Base-by-base conservation (phyloP, 768 basidiomycete genomes). In the Myochromella boudieri region DNA sequence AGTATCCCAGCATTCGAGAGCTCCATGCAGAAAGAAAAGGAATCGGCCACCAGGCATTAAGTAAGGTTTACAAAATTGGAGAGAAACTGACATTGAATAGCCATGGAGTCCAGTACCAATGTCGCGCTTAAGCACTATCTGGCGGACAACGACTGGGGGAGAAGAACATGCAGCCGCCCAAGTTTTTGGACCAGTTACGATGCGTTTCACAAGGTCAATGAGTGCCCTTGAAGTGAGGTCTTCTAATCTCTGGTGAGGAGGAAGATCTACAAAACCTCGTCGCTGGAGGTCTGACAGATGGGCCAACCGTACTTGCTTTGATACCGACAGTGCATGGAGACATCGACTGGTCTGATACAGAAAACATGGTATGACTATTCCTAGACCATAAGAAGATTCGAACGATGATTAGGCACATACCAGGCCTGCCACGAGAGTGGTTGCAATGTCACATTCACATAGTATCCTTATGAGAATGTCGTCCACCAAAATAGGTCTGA, bases 241-340 rank as follows among this genome's bases (percentile, higher is more conserved):
- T 9, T 34, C 26, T 10, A 46, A 24, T 15, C 20, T 15, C 34
- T 42, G 32, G 22, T 29, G 33, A 11, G 44, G 44, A 0, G 11
- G 4, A 15, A 51, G 18, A 25, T 51, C 50, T 11, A 51, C 33
- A 21, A 42, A 46, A 3, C 50, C 50, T 2, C 45, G 50, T 26
- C 25, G 29, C 7, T 31, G n/a, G 7, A 51, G 32, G 25, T 51
- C 38, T 1, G 20, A 41, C 12, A 29, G 3, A 22, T 42, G 27
- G 14, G 18, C 12, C 11, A 51, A 40, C 50, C 44, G 46, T 10
- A 46, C 41, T 15, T 46, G 33, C 9, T 67, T 68, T 28, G 76
- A 77, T 45, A 73, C 73, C 21, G 76, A 75, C 29, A 78, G 77
- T 71, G 67, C 62, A 17, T 68, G 53, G 55, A 58, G 18, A 6